phyloP scores from a whole-genome alignment of 306 rosid species.

The Vigna unguiculata region DNA sequence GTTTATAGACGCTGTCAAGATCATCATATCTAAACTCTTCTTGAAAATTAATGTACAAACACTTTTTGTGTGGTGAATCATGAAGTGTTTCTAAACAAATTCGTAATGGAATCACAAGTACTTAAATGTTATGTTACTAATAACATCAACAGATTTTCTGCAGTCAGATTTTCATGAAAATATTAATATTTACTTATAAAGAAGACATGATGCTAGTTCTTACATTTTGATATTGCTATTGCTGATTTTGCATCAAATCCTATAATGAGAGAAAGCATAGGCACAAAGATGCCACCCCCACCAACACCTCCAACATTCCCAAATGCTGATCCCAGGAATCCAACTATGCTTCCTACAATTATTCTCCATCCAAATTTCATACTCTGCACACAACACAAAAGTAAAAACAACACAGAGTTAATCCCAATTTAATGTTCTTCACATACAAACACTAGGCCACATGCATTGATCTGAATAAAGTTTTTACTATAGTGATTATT shows the following conservation, averaged over 20 bases:
- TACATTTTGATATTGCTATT: conserved; percentile 89
- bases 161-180: too few species aligned
- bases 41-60: too few species aligned
- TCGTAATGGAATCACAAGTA: too few species aligned
- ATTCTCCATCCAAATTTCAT: conserved; percentile 78
- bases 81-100: too few species aligned
- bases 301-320: conserved; percentile 95
- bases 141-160: too few species aligned
- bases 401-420: not conserved
- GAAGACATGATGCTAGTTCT: not conserved
- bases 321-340: conserved; percentile 80
- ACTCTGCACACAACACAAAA: conserved; percentile 44
- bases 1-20: too few species aligned
- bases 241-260: conserved; percentile 68
- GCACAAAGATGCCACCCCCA: conserved; percentile 92
- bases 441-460: conserved; percentile 1
- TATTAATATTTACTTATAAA: not conserved
- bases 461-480: not conserved
- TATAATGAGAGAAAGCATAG: conserved; percentile 67
- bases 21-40: too few species aligned
- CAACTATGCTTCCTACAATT: conserved; percentile 62
- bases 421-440: not conserved
- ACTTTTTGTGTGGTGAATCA: too few species aligned
- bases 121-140: too few species aligned
- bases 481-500: not conserved